Base-by-base conservation (phyloP, 1,284 basidiomycete species). In the Moesziomyces sp. region DNA sequence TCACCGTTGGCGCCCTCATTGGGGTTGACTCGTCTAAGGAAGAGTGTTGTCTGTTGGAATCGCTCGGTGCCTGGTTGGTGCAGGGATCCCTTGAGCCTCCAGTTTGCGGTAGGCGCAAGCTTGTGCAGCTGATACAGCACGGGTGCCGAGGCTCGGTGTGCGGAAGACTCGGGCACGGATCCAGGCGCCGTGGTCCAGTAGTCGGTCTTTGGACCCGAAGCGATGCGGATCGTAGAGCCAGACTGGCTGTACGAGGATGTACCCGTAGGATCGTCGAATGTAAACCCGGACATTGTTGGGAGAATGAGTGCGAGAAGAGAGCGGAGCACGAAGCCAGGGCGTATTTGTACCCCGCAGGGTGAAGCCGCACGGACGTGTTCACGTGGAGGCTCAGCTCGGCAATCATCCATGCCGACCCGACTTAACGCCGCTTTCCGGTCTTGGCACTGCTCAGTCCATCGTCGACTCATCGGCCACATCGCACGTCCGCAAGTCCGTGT, bases 41-140 rank as follows among this genome's bases (percentile, higher is more conserved):
- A 71, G 9, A 71, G 58, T 8, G 68, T 71, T 6, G 68, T 61
- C n/a, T 71, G 68, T 21, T 71, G 68, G 24, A 65, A 71, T 1
- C 68, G 46, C 26, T 71, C 68, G 5, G 16, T 35, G 18, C 68
- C 68, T 13, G 54, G 13, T 40, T 71, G 68, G 0, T 18, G 26
- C 16, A 65, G 30, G 9, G 28, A 18, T 35, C 58, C 68, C 11
- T 52, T 54, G 1, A 71, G 52, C 40, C 23, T 58, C 51, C 53
- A 71, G 18, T 47, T 28, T 13, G 50, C 30, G 16, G 10, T 11
- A 5, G 50, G 10, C 1, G 10, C 3, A 5, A 63, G 43, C 5
- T 5, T 34, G 7, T 23, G 38, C 3, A 34, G 24, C 13, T 55
- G 56, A 44, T 71, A 65, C 5, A 49, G 51, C 8, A 71, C 45